Evolutionary conservation across 2,329 filamentous ascomycete species (phyloP), one percentile per base, ranked within the genome.

Genomic region (Didymella exigua): DNA sequence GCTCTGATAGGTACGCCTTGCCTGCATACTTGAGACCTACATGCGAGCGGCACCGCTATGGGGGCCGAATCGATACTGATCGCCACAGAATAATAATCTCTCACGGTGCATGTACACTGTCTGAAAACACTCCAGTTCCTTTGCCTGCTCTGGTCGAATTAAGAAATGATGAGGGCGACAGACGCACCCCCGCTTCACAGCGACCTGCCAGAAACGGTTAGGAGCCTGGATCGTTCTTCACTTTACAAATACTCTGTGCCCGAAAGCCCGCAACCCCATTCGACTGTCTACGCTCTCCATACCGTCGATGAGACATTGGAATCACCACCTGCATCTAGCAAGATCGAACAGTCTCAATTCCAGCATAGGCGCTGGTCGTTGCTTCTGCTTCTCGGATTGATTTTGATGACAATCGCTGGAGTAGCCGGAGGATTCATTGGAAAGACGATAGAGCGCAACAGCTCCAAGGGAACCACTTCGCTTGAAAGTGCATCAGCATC

Each of bases 391-490:
- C 36, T 49, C 10, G 56, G 56, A 13, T 14, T 59, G 13, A 3
- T 53, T 5, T 24, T 56, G 16, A 42, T 42, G 8, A 14, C 50
- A 14, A 45, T 56, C 1, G 52, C 56, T 31, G 56, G 56, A 7
- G 18, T 59, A 14, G 36, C 44, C 10, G 56, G 56, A 36, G 52
- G 56, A 6, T 56, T 59, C 38, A 56, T 59, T 23, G 56, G 56
- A 16, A 48, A 54, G 19, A 27, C 45, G 16, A 55, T 59, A 1
- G 42, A 41, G 18, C 33, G 27, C 26, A 46, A 46, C 9, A 52
- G 10, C 27, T n/a, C 16, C 16, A 24, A 37, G 8, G 21, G n/a
- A 4, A 13, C 2, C 13, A 27, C 33, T 16, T 26, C 34, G 1
- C 16, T 16, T 23, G 16, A 8, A 8, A 41, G 18, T 29, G 21